phyloP scores from a whole-genome alignment of 495 filamentous ascomycete species.

The Tuber borchii region DNA sequence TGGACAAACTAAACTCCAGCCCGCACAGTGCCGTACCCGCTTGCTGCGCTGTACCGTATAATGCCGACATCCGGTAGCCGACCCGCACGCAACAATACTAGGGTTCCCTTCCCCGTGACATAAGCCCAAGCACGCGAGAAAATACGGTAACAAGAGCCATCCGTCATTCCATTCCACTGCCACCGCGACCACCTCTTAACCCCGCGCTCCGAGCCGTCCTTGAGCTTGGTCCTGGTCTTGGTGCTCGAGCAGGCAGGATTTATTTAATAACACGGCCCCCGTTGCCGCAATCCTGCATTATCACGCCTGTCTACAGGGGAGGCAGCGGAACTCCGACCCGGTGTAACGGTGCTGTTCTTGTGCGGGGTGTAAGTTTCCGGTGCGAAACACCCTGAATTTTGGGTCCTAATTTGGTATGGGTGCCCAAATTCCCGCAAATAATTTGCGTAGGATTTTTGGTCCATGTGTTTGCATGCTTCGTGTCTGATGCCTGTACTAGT shows the following conservation, averaged over 20 bases:
- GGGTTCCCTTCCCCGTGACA: not conserved
- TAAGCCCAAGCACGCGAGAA: not conserved
- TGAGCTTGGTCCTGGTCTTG: not conserved
- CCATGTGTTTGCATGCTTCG: not conserved
- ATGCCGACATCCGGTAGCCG: not conserved
- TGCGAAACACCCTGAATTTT: not conserved
- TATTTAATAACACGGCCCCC: not conserved
- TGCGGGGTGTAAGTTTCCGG: not conserved
- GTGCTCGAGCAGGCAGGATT: not conserved
- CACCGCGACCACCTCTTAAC: not conserved
- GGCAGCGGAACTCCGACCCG: not conserved
- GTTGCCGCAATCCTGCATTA: constrained; percentile 4
- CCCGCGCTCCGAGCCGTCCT: not conserved
- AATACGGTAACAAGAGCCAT: too few species aligned
- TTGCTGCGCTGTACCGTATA: not conserved
- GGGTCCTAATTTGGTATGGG: not conserved
- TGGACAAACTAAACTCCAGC: not conserved
- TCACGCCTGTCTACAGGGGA: not conserved
- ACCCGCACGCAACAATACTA: not conserved
- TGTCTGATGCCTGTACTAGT: not conserved
- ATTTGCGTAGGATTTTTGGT: not conserved
- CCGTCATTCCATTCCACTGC: too few species aligned
- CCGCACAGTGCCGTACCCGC: not conserved
- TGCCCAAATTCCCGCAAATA: not conserved
- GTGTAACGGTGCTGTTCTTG: not conserved